Evolutionary conservation across 257 asterid genomes (phyloP), one percentile per base, ranked within the genome.

Genomic region (Asclepias syriaca): DNA sequence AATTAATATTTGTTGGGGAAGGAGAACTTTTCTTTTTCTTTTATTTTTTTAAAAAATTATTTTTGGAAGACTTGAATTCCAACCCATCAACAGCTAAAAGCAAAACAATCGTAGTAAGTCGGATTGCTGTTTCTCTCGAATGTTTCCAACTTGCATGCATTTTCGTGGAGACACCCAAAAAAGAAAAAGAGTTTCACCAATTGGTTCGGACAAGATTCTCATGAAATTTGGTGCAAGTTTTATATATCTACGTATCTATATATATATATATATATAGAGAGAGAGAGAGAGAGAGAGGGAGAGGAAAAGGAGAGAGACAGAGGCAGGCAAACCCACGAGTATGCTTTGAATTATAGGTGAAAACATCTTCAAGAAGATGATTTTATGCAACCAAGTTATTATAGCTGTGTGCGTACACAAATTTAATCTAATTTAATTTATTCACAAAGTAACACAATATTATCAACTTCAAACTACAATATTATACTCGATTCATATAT

Each of bases 21-120:
- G 45, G 3, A 48, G 51, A 48, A 48, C 3, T 48, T 9, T 9
- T 48, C 10, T 2, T 58, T 24, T 10, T 18, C 16, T 37, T 27
- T 65, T 72, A 53, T 29, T 2, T 29, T 29, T 29, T 29, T 29
- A 0, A 29, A 29, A 29, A 29, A 29, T 29, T 29, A 29, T 29
- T 29, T 70, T 77, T 74, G 69, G 73, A 71, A 71, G 61, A 77
- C 8, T 50, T 60, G 50, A 59, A 46, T 58, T 72, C 69, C 75
- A 59, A 59, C 75, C 75, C 69, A 60, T 46, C 69, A 27, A 72
- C 75, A 72, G 69, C 75, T 72, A 40, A 4, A 40, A 40, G 6
- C 8, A 40, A 40, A 40, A 40, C 45, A 57, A 69, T 54, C 29
- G 40, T 16, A 8, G 37, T 1, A 21, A 56, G 63, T 56, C 22